phyloP scores from a whole-genome alignment of 305 asterid genomes.

The Fraxinus ornus region DNA sequence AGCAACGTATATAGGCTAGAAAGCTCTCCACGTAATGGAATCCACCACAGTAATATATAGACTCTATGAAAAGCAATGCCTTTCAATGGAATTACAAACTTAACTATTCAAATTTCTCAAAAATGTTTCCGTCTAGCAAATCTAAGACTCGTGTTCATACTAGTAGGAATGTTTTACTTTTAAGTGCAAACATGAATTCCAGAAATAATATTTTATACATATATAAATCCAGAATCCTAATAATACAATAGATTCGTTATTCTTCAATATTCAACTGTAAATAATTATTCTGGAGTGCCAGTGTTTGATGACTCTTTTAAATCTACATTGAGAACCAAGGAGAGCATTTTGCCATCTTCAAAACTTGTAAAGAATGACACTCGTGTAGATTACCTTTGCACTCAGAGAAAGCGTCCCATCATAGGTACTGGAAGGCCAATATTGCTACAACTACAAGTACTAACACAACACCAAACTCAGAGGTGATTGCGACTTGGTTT shows the following conservation, averaged over 20 bases:
- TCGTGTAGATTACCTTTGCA: background rate
- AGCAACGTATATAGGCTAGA: background rate
- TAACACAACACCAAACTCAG: background rate
- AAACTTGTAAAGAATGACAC: background rate
- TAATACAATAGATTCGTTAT: background rate
- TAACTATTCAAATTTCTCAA: background rate
- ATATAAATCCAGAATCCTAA: background rate
- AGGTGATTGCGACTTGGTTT: background rate
- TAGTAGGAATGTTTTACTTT: background rate
- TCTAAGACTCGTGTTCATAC: background rate
- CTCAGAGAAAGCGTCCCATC: background rate
- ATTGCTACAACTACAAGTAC: background rate
- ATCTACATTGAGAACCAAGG: background rate
- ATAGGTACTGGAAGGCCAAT: background rate
- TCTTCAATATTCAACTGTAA: background rate
- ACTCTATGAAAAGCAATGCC: background rate
- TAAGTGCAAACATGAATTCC: background rate
- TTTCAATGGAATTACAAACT: background rate
- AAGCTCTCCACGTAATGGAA: background rate
- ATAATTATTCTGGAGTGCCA: background rate
- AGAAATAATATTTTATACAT: background rate
- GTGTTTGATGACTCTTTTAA: background rate
- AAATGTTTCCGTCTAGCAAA: background rate
- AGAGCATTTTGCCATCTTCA: background rate
- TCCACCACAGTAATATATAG: background rate